phyloP scores from a whole-genome alignment of 352 stramenopile genomes.

The Phytophthora brassicae region DNA sequence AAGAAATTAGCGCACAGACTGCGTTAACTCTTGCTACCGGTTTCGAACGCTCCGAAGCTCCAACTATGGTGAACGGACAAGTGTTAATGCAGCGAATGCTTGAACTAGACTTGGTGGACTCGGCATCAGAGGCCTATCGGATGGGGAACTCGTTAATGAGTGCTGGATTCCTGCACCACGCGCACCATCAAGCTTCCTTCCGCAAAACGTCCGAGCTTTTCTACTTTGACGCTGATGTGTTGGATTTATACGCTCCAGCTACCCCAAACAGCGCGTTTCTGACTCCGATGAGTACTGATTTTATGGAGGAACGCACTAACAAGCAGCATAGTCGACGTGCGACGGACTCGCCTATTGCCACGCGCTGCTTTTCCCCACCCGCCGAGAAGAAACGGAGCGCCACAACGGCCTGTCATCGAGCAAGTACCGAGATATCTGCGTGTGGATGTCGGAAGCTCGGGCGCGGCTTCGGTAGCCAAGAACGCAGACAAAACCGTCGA shows the following conservation, averaged over 20 bases:
- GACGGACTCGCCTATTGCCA: constrained; percentile 26
- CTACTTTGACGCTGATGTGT: constrained; percentile 45
- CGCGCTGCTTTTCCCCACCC: constrained; percentile 30
- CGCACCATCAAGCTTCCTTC: constrained; percentile 47
- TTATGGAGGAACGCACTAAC: constrained; percentile 15
- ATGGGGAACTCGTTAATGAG: constrained; percentile 69
- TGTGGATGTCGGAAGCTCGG: constrained; percentile 56
- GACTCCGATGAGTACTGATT: constrained; percentile 2
- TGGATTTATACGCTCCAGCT: constrained; percentile 32
- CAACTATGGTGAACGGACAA: constrained; percentile 47
- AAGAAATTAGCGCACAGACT: constrained; percentile 45
- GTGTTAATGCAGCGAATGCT: constrained; percentile 65
- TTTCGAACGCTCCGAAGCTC: constrained; percentile 29
- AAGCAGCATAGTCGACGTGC: no score
- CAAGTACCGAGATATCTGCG: constrained; percentile 14
- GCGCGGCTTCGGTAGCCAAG: constrained; percentile 30
- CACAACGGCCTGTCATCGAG: constrained; percentile 24
- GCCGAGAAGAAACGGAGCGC: constrained; percentile 32
- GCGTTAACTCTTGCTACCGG: constrained; percentile 34
- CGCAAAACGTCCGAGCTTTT: constrained; percentile 51
- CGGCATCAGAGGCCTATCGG: constrained; percentile 46
- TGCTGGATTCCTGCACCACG: constrained; percentile 65
- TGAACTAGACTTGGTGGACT: constrained; percentile 53
- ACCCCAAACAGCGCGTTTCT: constrained; percentile 9
- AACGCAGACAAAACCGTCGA: constrained; percentile 31